phyloP scores from a whole-genome alignment of 345 rosid species.

The Salix viminalis region DNA sequence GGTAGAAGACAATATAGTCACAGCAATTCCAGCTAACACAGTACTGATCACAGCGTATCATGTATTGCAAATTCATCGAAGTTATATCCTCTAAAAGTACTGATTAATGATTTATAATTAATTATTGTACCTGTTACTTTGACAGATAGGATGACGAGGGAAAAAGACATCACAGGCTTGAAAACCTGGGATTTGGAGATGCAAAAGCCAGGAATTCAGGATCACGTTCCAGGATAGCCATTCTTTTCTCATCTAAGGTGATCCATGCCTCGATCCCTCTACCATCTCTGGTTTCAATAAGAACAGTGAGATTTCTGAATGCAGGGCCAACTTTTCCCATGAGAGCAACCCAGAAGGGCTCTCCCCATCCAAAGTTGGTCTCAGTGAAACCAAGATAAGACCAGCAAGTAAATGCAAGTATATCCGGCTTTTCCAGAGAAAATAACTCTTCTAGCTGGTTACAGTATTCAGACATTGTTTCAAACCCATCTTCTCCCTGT shows the following conservation, averaged over 20 bases:
- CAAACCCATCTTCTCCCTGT: constrained; percentile 19
- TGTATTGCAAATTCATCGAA: no score
- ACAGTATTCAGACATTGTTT: constrained; percentile 9
- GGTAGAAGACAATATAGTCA: no score
- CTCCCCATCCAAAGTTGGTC: constrained; percentile 20
- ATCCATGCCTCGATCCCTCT: constrained; percentile 26
- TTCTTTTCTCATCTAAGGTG: constrained; percentile 13
- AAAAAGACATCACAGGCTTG: not conserved
- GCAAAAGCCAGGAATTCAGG: constrained; percentile 22
- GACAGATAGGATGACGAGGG: no score
- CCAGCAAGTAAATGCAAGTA: constrained; percentile 21
- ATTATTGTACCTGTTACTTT: no score
- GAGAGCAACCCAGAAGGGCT: constrained; percentile 15
- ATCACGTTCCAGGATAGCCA: constrained; percentile 6
- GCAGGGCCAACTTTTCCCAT: constrained; percentile 19
- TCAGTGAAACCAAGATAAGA: not conserved
- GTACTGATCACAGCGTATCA: no score
- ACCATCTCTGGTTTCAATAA: constrained; percentile 9
- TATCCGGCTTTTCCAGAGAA: constrained; percentile 14
- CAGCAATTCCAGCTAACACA: no score
- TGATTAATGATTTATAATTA: no score
- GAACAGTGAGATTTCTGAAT: constrained; percentile 9
- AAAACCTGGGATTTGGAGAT: constrained; percentile 20
- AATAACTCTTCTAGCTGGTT: constrained; percentile 14
- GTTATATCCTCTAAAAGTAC: no score